Conservation (phyloP, 352 stramenopile genomes). For the Aphanomyces astaci region DNA sequence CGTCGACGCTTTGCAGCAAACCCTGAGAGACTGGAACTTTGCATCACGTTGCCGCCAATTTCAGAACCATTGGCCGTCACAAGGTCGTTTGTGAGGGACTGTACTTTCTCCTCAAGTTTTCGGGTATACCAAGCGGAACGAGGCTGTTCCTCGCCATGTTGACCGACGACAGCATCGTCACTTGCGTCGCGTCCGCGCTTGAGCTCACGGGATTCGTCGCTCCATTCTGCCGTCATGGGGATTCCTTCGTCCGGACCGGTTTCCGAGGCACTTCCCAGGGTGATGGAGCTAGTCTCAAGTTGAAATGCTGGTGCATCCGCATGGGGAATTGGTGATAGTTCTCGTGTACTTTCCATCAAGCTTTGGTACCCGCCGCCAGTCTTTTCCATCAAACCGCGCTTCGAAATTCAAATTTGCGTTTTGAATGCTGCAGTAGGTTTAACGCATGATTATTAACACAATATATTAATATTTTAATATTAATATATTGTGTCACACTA, state of each 20-base stretch:
- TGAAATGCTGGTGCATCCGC: not conserved
- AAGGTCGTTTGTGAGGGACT: not conserved
- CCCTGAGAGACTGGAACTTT: not conserved
- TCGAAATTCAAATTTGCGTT: not conserved
- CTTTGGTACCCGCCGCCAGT: not conserved
- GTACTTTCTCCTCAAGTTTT: not conserved
- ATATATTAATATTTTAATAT: too few species aligned
- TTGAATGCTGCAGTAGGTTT: too few species aligned
- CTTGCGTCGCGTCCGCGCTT: not conserved
- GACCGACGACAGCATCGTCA: not conserved
- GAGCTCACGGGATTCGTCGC: not conserved
- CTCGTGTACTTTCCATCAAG: slow-evolving; percentile 8
- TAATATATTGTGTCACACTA: too few species aligned
- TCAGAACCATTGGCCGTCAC: not conserved
- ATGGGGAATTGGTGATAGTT: slow-evolving; percentile 4
- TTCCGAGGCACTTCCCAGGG: not conserved
- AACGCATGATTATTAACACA: too few species aligned
- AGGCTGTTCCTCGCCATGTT: not conserved
- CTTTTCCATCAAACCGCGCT: not conserved
- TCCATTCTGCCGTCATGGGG: not conserved
- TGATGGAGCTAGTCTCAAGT: not conserved
- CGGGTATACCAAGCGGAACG: not conserved
- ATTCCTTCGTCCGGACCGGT: slow-evolving; percentile 6
- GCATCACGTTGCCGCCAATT: not conserved
- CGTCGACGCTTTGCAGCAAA: not conserved